Evolutionary conservation across 1,284 basidiomycete species (phyloP), one percentile per base, ranked within the genome.

Genomic region (Peniophora sp.): DNA sequence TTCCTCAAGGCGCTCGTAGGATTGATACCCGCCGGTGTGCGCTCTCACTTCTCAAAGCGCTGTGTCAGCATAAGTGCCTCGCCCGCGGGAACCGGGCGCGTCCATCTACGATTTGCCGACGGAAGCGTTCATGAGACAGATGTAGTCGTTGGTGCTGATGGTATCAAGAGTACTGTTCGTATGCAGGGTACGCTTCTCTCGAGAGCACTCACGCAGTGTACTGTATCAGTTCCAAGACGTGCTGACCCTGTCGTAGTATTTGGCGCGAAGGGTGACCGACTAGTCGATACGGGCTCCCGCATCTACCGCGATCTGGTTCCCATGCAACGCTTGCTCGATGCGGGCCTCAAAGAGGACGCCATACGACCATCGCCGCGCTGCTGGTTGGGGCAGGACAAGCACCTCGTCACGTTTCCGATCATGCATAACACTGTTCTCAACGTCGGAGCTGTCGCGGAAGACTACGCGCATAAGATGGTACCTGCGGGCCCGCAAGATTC

Each of bases 341-440:
- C 64, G 10, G 71, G 71, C 11, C 58, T 76, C 14, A 69, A 70
- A 51, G 68, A 65, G 9, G 61, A 69, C 18, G 3, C 27, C 6
- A 32, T 77, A n/a, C 54, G 57, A 12, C 48, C 50, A 9, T 64
- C 64, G 24, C 67, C 73, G 2, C 50, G 68, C 17, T 70, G 66
- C 55, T 74, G 74, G 57, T 54, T 71, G 47, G 75, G 75, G 1
- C 58, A 64, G 14, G 62, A 68, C 46, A 74, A 72, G 76, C 81
- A 84, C 60, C 62, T 82, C 27, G 74, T 82, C 47, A 71, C 73
- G 2, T 81, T 78, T 58, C 76, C 79, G 1, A 77, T 85, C 52
- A 68, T 73, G 57, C 64, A 64, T 5, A 63, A 66, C 15, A 12
- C n/a, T 18, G 20, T 36, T 37, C 36, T 51, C 5, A 51, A 51